These are phyloP conservation scores for Tetrapisispora nanseiensis DNA, from an alignment of 805 yeast genomes.

Conservation along the genomic window DNA sequence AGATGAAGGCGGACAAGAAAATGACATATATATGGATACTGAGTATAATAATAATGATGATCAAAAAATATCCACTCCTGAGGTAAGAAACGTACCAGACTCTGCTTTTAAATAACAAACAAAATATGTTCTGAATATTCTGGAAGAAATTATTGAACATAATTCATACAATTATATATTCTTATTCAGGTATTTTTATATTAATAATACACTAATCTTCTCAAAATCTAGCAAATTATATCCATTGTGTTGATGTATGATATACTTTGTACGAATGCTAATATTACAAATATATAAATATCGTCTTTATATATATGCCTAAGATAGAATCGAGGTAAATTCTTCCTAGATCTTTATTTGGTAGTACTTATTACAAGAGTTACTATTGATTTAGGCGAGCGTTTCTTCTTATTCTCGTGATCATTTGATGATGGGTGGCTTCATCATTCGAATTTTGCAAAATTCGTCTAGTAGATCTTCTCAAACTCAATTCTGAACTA, in stretches of 20 bases:
- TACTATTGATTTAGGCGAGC: neutral
- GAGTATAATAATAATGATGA: neutral
- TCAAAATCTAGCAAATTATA: too few species aligned
- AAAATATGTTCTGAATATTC: neutral
- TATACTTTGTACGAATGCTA: neutral
- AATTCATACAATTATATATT: too few species aligned
- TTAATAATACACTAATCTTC: too few species aligned
- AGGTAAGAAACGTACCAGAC: constrained; percentile 1
- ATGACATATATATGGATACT: constrained; percentile 15
- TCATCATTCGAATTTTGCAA: too few species aligned
- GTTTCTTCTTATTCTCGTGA: neutral
- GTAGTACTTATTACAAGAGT: neutral
- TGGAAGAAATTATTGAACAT: too few species aligned
- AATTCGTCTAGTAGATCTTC: neutral
- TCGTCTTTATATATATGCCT: too few species aligned
- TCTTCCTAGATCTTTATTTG: too few species aligned
- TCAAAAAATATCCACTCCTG: neutral
- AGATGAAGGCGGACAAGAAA: constrained; percentile 25
- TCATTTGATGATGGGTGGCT: too few species aligned
- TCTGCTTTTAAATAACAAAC: neutral
- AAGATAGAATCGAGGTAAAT: too few species aligned
- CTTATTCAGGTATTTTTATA: too few species aligned
- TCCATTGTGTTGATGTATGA: too few species aligned
- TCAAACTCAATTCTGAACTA: neutral
- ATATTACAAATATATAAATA: too few species aligned